Evolutionary conservation across 768 basidiomycete genomes (phyloP), one percentile per base, ranked within the genome.

Genomic region (Xerocomus spinulosus): DNA sequence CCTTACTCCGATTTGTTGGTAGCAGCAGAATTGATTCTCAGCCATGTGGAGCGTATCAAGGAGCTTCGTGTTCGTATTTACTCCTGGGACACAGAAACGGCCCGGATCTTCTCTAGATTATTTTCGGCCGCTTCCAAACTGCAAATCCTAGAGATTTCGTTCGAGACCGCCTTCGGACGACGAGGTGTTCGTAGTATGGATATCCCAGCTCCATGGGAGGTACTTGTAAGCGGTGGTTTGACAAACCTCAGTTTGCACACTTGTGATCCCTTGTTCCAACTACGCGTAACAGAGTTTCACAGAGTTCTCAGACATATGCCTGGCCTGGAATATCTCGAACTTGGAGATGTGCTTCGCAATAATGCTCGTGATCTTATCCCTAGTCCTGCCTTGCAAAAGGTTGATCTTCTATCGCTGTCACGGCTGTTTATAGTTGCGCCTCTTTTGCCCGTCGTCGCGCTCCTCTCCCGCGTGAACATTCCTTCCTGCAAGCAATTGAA

Each of bases 261-360:
- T 26, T 32, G 65, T 4, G 49, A 62, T 13, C 7, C 3, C 23
- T 42, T 7, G 43, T 57, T 17, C 63, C n/a, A 60, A n/a, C 66
- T 67, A 4, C 51, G 60, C n/a, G 55, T 57, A 23, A 36, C 38
- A 6, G 63, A 68, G 33, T 52, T 77, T 14, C 43, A 70, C 6
- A 44, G 58, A 18, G 58, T 58, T 9, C 62, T 76, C 4, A 40
- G 55, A 15, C 48, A 57, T 30, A 70, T 70, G 67, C 69, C 66
- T 6, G n/a, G 49, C 34, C 57, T 75, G 4, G 59, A 58, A 40
- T 49, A 54, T 12, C 62, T 75, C 2, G 57, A 66, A 41, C 58
- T 76, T 10, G 56, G 65, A 9, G 30, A 63, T 42, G 56, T 59
- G 8, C 56, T 72, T 7, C 60, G 66, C 3, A n/a, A n/a, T n/a